Evolutionary conservation across 1,284 basidiomycete genomes (phyloP), one percentile per base, ranked within the genome.

Genomic region (Tetrapyrgos nigripes): DNA sequence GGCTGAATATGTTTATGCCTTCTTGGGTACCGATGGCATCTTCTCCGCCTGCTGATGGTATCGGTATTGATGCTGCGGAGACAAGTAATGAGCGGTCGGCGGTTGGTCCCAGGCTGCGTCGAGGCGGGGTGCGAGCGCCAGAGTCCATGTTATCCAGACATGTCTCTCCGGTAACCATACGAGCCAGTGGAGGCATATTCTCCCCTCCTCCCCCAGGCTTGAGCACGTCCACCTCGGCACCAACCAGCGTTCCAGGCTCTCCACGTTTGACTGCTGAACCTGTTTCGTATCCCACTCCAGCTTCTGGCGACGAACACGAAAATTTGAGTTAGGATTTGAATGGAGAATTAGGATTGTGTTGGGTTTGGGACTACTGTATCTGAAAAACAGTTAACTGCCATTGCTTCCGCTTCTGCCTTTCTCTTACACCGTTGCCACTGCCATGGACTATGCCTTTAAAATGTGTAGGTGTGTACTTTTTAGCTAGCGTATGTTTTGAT

Each of bases 111-210:
- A 79, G 86, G 51, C 71, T 88, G 44, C 82, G 87, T 54, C 81
- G 86, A 5, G 85, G 86, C 24, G 83, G 85, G 1, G 64, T 88
- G 9, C 80, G 82, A 17, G 81, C 85, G 4, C 85, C 86, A 0
- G 88, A 89, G 66, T 80, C 81, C 1, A 69, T 87, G 60, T 65
- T 84, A 5, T 72, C 80, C 27, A 76, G 79, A n/a, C 76, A 77
- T 62, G 69, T 74, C 28, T 79, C 82, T 23, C 76, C 79, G 40
- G 53, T 69, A 10, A 40, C 29, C 37, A 19, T 26, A 23, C 17
- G 31, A 45, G 9, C 29, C 47, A 40, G 9, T 29, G 27, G 3
- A 9, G 5, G 1, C 54, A 14, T 37, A 24, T 45, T 44, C 28
- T 11, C 49, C 26, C 37, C 53, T 35, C 10, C 33, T 21, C 57